Conservation (phyloP, 257 asterid genomes). For the Solanum bulbocastanum region DNA sequence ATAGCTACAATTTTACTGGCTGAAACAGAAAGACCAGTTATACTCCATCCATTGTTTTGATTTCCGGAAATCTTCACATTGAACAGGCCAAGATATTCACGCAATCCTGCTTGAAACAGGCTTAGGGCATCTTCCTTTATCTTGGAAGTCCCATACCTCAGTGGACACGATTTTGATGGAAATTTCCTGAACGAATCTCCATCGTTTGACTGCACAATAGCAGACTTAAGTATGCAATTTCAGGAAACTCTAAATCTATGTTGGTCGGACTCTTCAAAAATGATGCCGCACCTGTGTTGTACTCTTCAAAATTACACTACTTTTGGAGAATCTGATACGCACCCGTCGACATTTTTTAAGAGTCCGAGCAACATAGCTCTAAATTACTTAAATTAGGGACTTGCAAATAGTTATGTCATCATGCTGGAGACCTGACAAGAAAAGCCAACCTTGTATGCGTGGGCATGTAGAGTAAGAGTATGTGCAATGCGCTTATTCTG, state of each 20-base stretch:
- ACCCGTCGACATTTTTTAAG: not conserved
- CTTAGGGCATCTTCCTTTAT: conserved; percentile 81
- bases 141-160: conserved; percentile 71
- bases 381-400: not conserved
- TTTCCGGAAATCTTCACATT: conserved; percentile 26
- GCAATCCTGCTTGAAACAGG: conserved; percentile 75
- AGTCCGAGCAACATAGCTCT: no score
- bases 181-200: conserved; percentile 62
- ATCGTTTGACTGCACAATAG: conserved; percentile 43
- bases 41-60: conserved; percentile 63
- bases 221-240: not conserved
- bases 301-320: not conserved
- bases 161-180: conserved; percentile 85
- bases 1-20: conserved; percentile 76
- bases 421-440: not conserved
- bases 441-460: conserved; percentile 65
- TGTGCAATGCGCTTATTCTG: conserved; percentile 88
- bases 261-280: not conserved
- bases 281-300: not conserved
- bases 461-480: conserved; percentile 78
- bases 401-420: not conserved
- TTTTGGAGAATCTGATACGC: not conserved
- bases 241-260: not conserved
- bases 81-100: conserved; percentile 60
- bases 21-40: conserved; percentile 78